Evolutionary conservation across 768 basidiomycete species (phyloP).

Genomic region (Lactarius sp.): DNA sequence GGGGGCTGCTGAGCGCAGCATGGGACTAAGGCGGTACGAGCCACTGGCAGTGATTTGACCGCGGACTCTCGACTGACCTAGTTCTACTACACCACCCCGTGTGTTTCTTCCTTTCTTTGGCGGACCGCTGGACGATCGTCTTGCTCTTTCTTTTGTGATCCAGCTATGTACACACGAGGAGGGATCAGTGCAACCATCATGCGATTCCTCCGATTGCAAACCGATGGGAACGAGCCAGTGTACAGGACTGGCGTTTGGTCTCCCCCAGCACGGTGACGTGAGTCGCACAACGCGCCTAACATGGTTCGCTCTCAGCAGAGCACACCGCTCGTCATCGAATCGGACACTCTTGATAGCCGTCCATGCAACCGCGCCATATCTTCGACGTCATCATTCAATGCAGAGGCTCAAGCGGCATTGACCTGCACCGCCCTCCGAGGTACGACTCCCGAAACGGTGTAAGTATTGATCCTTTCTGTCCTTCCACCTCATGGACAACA

Average conservation of each 20-base stretch:
- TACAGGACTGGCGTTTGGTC: constrained; percentile 22
- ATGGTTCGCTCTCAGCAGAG: constrained; percentile 64
- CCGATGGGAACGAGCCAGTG: constrained; percentile 32
- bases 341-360: constrained; percentile 73
- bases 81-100: constrained; percentile 40
- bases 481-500: too few relatives aligned
- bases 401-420: constrained; percentile 23
- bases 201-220: constrained; percentile 46
- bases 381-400: constrained; percentile 28
- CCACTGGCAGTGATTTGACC: constrained; percentile 53
- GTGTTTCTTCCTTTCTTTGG: constrained; percentile 90
- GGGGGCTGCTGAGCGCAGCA: too few relatives aligned
- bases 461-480: too few relatives aligned
- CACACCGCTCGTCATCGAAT: constrained; percentile 64
- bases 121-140: constrained; percentile 79
- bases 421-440: too few relatives aligned
- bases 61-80: constrained; percentile 41
- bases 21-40: too few relatives aligned
- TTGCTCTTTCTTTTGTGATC: constrained; percentile 74
- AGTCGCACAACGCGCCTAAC: constrained; percentile 37
- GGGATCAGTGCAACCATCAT: constrained; percentile 68
- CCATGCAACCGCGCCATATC: constrained; percentile 63
- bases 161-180: constrained; percentile 66
- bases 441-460: too few relatives aligned
- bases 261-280: constrained; percentile 32